Base-by-base conservation (phyloP, 1,284 basidiomycete species). In the Malassezia caprae region DNA sequence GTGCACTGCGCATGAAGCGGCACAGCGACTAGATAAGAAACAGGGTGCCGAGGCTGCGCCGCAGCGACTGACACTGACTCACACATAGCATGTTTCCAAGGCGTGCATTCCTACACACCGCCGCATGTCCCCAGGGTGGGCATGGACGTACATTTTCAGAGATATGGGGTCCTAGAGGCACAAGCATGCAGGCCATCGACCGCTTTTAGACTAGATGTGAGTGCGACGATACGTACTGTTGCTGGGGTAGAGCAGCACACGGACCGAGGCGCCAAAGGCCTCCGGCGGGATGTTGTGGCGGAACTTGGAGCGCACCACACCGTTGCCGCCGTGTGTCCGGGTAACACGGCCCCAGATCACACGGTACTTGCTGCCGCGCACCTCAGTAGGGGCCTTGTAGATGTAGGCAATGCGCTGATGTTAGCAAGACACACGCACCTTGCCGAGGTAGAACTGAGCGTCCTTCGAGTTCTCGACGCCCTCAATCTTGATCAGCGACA, bases 281-380 rank as follows among this genome's bases (percentile, higher is more conserved):
- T 87, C 86, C 63, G 94, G 88, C 68, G 94, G 93, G 71, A 98
- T 86, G 83, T 98, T 98, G 75, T 84, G 83, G 68, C 82, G 81
- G 84, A 98, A 98, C 83, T 96, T 96, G 80, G 87, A 85, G 80
- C 93, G 93, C 75, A 96, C 93, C 71, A 90, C 90, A 76, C 93
- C 94, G 65, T 84, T 88, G 80, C 85, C 88, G 68, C 93, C 74
- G 67, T 63, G 76, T 54, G 62, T 56, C 53, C 69, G 75, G 51
- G 72, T 72, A 64, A 69, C 67, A 35, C 59, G 88, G 85, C 90
- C 90, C 90, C 90, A 96, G 80, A 96, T 91, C 64, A 96, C 89
- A 68, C 90, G 87, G 76, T 94, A 81, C 78, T 90, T 90, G 70
- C 87, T 87, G 62, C 90, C 90, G 77, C 86, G 84, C 65, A 91